Base-by-base conservation (phyloP, 2,329 filamentous ascomycete genomes). In the Diaporthe sp. region DNA sequence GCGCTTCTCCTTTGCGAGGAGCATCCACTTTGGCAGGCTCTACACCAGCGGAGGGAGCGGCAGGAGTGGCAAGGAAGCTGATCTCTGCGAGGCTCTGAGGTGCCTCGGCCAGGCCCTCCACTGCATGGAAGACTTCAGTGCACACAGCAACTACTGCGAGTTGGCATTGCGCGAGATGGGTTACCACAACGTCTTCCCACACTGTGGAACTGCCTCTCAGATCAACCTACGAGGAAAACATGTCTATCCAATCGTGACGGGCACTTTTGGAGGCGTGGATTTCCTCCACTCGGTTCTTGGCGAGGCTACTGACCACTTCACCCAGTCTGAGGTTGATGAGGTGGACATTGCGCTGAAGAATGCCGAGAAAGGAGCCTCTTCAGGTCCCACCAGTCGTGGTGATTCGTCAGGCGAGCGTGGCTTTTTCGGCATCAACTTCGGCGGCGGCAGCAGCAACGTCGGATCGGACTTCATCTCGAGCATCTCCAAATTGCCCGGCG, bases 101-200 rank as follows among this genome's bases (percentile, higher is more conserved):
- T 95, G 93, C 76, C 87, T 96, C 0, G 94, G 94, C 0, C 94
- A 95, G 82, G 91, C 92, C 3, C 87, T 95, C 34, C 94, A 96
- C 83, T 94, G 92, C 61, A 88, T 96, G 81, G 94, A 96, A 89
- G 90, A 96, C 79, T 97, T 90, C 87, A 92, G 92, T 65, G 94
- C 94, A 1, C 94, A 96, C 84, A 95, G 93, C 81, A 96, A 96
- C 84, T 97, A 96, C 84, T 93, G 92, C 80, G 94, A 97, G 83
- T 88, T 96, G 76, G 93, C 90, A 6, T 88, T 97, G 39, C 90
- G 92, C 39, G 94, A 97, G 82, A 87, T 95, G 76, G 93, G 93
- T 1, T 90, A 91, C 80, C 84, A 86, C 70, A 88, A 91, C 42
- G 92, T 96, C 28, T 96, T 95, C 79, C 86, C 94, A 9, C 94